Evolutionary conservation across 2,329 filamentous ascomycete genomes (phyloP).

Genomic region (Aspergillus viridinutans): DNA sequence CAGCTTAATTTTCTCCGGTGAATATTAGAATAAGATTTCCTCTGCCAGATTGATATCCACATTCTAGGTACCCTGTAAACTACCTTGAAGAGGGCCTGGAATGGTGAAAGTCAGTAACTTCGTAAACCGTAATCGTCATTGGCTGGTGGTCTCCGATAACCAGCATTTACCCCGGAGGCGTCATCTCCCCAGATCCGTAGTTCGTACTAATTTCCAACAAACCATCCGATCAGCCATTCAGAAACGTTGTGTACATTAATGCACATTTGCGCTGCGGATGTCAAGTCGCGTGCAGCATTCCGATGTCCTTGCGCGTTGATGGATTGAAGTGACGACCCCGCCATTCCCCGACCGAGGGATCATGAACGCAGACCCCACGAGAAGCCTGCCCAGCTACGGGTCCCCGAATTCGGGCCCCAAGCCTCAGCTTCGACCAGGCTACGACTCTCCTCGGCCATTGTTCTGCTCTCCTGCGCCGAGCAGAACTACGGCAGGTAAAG

Average conservation of each 20-base stretch:
- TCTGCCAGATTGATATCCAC: background rate
- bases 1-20: background rate
- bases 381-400: conserved; percentile 10
- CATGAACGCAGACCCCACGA: conserved; percentile 18
- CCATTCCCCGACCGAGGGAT: conserved; percentile 15
- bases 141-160: background rate
- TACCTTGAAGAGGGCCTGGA: background rate
- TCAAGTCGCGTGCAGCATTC: background rate
- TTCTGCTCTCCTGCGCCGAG: conserved; percentile 5
- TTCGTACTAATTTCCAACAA: background rate
- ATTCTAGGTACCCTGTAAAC: background rate
- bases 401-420: conserved; percentile 2
- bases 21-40: background rate
- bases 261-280: background rate
- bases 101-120: background rate
- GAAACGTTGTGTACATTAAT: background rate
- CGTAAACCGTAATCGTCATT: background rate
- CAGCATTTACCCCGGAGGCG: background rate
- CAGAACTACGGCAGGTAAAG: conserved; percentile 11
- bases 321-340: conserved; percentile 16
- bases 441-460: conserved; percentile 3
- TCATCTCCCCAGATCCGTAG: background rate
- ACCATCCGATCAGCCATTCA: background rate
- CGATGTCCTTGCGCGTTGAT: conserved; percentile 7
- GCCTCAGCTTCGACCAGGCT: conserved; percentile 6